Evolutionary conservation across 2,329 filamentous ascomycete genomes (phyloP).

Genomic region (Diatrype stigma): DNA sequence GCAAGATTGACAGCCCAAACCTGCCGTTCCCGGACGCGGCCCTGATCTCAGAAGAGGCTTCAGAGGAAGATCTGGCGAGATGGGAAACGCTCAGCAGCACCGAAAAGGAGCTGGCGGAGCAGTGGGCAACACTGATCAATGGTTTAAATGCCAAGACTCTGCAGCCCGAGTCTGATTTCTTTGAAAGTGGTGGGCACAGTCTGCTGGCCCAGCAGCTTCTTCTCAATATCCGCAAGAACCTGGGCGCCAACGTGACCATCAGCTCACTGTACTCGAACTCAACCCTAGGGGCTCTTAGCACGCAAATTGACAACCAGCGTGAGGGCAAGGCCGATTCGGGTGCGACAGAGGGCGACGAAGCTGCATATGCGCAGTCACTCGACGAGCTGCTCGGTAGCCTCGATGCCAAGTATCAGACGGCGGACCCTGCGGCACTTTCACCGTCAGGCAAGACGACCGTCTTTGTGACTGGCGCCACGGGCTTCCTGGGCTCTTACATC

Average conservation of each 20-base stretch:
- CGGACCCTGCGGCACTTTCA: conserved; percentile 12
- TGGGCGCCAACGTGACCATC: conserved; percentile 57
- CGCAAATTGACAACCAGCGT: conserved; percentile 45
- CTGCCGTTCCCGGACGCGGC: conserved; percentile 60
- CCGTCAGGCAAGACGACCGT: conserved; percentile 45
- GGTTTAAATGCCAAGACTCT: conserved; percentile 4
- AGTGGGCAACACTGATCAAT: background rate
- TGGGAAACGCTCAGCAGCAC: conserved; percentile 47
- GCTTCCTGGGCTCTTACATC: conserved; percentile 81
- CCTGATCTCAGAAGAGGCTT: no score
- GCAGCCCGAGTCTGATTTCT: conserved; percentile 59
- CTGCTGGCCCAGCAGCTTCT: conserved; percentile 79
- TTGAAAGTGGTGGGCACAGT: conserved; percentile 76
- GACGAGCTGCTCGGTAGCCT: conserved; percentile 39
- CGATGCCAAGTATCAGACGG: conserved; percentile 32
- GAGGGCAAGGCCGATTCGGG: conserved; percentile 18
- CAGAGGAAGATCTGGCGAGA: conserved; percentile 47
- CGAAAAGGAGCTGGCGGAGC: conserved; percentile 44
- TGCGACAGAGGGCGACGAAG: conserved; percentile 33
- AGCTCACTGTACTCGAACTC: conserved; percentile 65
- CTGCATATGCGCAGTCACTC: conserved; percentile 47
- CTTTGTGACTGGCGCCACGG: conserved; percentile 84
- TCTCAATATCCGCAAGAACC: conserved; percentile 53
- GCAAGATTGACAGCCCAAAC: conserved; percentile 68
- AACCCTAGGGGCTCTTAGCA: conserved; percentile 40